A percentile compares a stretch with the other conserved stretches of the same genome.
Evolutionary conservation across 2,329 filamentous ascomycete species (phyloP).

Genomic region (Teratosphaeria destructans): DNA sequence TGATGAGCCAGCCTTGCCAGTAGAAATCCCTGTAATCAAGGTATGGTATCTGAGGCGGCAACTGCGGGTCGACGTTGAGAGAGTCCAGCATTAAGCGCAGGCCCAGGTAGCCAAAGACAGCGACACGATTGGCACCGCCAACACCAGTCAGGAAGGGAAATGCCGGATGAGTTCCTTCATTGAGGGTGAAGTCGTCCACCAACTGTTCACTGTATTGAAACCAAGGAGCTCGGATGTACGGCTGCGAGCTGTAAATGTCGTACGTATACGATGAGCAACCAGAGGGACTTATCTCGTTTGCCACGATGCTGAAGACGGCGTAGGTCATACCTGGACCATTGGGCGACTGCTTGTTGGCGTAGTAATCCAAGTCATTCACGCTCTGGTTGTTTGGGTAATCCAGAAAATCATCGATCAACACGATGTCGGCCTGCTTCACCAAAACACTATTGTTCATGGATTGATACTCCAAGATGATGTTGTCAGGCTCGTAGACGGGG

Average conservation of each 20-base stretch:
- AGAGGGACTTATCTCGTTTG: conserved; percentile 53
- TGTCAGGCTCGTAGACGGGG: conserved; percentile 35
- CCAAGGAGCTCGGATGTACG: conserved; percentile 57
- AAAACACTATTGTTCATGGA: conserved; percentile 56
- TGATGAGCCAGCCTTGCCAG: conserved; percentile 55
- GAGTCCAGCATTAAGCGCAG: conserved; percentile 49
- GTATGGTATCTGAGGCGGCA: conserved; percentile 55
- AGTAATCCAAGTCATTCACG: conserved; percentile 54
- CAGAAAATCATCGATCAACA: conserved; percentile 55
- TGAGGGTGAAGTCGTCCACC: conserved; percentile 47
- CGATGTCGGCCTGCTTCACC: conserved; percentile 63
- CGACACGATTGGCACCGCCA: conserved; percentile 58
- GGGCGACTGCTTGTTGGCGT: conserved; percentile 56
- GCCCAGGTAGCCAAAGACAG: conserved; percentile 57
- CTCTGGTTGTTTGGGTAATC: conserved; percentile 48
- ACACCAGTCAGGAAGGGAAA: conserved; percentile 63
- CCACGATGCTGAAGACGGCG: conserved; percentile 57
- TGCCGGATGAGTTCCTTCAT: conserved; percentile 58
- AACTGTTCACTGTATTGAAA: conserved; percentile 63
- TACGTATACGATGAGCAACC: conserved; percentile 62
- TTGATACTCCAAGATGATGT: conserved; percentile 54
- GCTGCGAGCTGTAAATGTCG: conserved; percentile 50
- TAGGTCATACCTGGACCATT: conserved; percentile 66
- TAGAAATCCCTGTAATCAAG: conserved; percentile 54
- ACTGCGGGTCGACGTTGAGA: conserved; percentile 52